Base-by-base conservation (phyloP, 2,329 filamentous ascomycete species). In the Intubia oerlemansii region DNA sequence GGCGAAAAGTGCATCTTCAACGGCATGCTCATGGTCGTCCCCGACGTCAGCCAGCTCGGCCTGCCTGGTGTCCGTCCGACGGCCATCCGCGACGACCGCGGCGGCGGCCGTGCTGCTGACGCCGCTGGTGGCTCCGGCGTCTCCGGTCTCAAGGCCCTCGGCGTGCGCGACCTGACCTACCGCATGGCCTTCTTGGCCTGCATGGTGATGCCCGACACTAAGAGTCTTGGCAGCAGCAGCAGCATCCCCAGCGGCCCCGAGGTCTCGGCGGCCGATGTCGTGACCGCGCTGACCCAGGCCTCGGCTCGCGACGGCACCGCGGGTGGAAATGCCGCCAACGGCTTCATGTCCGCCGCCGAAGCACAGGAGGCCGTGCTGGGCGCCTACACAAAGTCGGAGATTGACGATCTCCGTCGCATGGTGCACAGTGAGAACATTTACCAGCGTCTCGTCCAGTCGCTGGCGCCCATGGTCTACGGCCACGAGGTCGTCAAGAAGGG, bases 1-100 rank as follows among this genome's bases (percentile, higher is more conserved):
- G 88, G 88, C 38, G 88, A 98, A 52, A 93, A 91, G 52, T 98
- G 88, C 49, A 80, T 98, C 43, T 98, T 98, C 50, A 95, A 85
- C 0, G 88, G 88, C 38, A 84, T 84, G 5, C 54, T 95, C 38
- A 95, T 98, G 35, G 88, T 98, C 12, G 82, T 98, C 19, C 88
- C 88, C 1, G 88, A 98, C 48, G 81, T 98, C 35, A 92, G 82
- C 45, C 88, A 95, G 48, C 67, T 98, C 32, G 76, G 84, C 22
- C 68, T 95, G 17, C 88, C 88, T 3, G 88, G 88, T 27, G 62
- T 82, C 15, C 64, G 76, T 32, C 76, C 81, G 11, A 81, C 82
- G 34, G 79, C 84, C 13, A 68, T 85, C 21, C 69, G 85, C 35
- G 85, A 95, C 43, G 81, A 79, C 35, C 66, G 70, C 28, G 75